Conservation (phyloP, 2,329 filamentous ascomycete genomes). For the Diaporthe ilicicola region DNA sequence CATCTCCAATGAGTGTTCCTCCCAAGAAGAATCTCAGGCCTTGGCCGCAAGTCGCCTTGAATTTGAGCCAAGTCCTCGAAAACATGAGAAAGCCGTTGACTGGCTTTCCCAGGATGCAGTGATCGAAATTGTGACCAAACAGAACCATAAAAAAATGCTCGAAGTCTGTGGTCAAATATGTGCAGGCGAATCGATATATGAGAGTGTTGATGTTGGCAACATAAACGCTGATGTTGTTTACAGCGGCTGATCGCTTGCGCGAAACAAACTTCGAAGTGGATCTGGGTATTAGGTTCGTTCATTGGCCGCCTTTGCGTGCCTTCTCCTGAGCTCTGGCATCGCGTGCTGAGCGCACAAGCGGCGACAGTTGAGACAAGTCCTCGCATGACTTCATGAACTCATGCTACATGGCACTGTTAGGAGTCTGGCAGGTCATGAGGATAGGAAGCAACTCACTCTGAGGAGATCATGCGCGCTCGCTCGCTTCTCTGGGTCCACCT, state of each 20-base stretch:
- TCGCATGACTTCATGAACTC: slow-evolving; percentile 82
- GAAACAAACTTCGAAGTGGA: slow-evolving; percentile 12
- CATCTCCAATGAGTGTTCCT: background rate
- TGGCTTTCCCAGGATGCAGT: slow-evolving; percentile 11
- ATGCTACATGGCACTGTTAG: slow-evolving; percentile 59
- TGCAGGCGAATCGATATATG: slow-evolving; percentile 31
- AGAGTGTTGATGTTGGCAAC: slow-evolving; percentile 21
- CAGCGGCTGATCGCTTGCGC: slow-evolving; percentile 22
- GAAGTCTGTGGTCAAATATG: slow-evolving; percentile 27
- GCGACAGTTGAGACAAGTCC: slow-evolving; percentile 79
- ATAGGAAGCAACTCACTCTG: slow-evolving; percentile 64
- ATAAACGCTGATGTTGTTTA: slow-evolving; percentile 27
- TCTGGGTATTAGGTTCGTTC: slow-evolving; percentile 22
- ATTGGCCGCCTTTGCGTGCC: slow-evolving; percentile 68
- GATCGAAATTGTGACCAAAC: slow-evolving; percentile 12
- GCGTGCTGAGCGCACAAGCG: slow-evolving; percentile 85
- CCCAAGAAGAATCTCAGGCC: slow-evolving; percentile 10
- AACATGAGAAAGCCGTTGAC: background rate
- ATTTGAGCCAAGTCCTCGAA: background rate
- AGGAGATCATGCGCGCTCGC: slow-evolving; percentile 94
- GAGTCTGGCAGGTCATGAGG: slow-evolving; percentile 40
- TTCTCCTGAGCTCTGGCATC: slow-evolving; percentile 88
- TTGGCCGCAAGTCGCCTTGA: background rate
- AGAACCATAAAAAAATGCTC: slow-evolving; percentile 14
- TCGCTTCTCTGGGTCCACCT: slow-evolving; percentile 96